Evolutionary conservation across 768 basidiomycete genomes (phyloP).

Genomic region (Pisolithus orientalis): DNA sequence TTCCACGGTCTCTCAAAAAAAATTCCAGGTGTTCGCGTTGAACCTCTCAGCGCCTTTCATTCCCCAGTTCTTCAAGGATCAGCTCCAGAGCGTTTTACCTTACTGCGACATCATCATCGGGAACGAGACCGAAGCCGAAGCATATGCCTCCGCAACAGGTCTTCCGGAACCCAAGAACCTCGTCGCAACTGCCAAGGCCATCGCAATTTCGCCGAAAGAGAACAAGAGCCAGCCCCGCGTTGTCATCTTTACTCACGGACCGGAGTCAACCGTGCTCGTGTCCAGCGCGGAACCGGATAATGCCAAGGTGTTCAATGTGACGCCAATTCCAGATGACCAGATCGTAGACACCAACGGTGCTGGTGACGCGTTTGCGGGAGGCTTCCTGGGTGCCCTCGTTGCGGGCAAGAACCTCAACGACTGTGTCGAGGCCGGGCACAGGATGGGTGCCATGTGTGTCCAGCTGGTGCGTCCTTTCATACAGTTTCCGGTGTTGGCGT

Average conservation of each 20-base stretch:
- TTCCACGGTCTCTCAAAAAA: background rate
- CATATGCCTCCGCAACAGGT: constrained; percentile 73
- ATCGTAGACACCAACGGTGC: constrained; percentile 98
- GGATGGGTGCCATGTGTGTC: constrained; percentile 80
- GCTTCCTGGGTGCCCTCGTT: constrained; percentile 83
- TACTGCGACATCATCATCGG: constrained; percentile 89
- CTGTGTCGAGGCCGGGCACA: constrained; percentile 80
- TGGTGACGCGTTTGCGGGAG: constrained; percentile 96
- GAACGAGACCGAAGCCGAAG: constrained; percentile 93
- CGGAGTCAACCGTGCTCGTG: constrained; percentile 73
- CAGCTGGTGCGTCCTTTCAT: constrained; percentile 49
- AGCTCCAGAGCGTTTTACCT: constrained; percentile 76
- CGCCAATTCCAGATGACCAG: constrained; percentile 46
- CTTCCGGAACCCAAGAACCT: constrained; percentile 63
- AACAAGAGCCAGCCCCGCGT: constrained; percentile 71
- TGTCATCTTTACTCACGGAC: constrained; percentile 90
- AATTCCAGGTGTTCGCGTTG: constrained; percentile 70
- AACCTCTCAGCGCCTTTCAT: constrained; percentile 99
- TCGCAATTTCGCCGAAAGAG: constrained; percentile 71
- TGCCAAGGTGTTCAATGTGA: constrained; percentile 54
- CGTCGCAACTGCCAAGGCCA: constrained; percentile 58
- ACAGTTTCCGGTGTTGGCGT: background rate
- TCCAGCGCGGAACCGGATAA: constrained; percentile 47
- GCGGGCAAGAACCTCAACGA: constrained; percentile 73
- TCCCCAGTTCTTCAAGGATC: constrained; percentile 81